Evolutionary conservation across 805 yeast genomes (phyloP), one percentile per base, ranked within the genome.

Genomic region (Zygoascus ofunaensis): DNA sequence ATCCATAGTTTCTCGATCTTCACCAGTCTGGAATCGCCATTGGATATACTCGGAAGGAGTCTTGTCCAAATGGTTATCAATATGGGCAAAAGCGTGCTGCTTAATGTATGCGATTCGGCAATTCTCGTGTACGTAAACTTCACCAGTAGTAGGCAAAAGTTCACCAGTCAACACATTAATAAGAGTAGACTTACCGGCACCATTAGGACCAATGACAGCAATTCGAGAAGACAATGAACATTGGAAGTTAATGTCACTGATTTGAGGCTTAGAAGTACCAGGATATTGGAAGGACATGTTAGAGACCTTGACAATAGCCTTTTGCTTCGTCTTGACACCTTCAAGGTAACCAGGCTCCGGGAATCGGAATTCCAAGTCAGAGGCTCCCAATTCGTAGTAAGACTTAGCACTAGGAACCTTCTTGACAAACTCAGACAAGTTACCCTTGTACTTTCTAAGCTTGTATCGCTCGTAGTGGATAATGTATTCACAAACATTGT

Each of bases 11-110:
- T 92, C 98, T 79, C 98, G 87, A 75, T 92, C 98, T 79, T 92
- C 98, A 89, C 98, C 98, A 69, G 98, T 92, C 79, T 92, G 98
- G 97, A 90, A 92, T 83, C 98, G 92, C 98, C 98, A 92, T 79
- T 92, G 98, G 63, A 92, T 92, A 79, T 92, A 92, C 79, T 92
- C 98, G 65, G 97, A 87, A 68, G 98, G 98, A 66, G 99, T 92
- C 81, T 84, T 86, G 81, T 92, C 99, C 71, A 90, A 80, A 71
- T 92, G 98, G 69, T 84, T 80, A 74, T 94, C 99, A 66, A 92
- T 90, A 74, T 92, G 98, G 57, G 97, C 97, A 69, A 92, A 92
- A 72, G 98, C 98, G 73, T 94, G 98, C 78, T 92, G 99, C 79
- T 92, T 92, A 65, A 92, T 89, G 92, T 92, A 92, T 66, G 97